Percentiles rank a stretch among this genome's conserved stretches.
These are phyloP conservation scores for Pseudogymnoascus sp. DNA, from an alignment of 2,329 filamentous ascomycete species.

Conservation along the genomic window DNA sequence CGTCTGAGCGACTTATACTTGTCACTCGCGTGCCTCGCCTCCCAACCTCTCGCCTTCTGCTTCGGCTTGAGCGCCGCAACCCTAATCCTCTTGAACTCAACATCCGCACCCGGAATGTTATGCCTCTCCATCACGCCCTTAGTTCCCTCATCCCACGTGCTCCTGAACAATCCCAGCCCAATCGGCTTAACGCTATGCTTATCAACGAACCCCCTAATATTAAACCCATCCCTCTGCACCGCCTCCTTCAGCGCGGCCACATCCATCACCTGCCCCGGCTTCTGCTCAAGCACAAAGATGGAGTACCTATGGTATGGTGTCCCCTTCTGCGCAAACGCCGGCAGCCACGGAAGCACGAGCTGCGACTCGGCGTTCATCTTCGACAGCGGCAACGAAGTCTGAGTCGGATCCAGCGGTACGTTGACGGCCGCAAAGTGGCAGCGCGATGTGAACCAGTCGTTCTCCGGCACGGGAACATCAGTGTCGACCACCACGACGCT, in stretches of 20 bases:
- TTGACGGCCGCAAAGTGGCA: slow-evolving; percentile 83
- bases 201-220: slow-evolving; percentile 64
- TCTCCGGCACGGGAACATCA: slow-evolving; percentile 74
- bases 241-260: slow-evolving; percentile 47
- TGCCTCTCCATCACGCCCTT: slow-evolving; percentile 78
- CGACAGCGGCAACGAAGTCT: slow-evolving; percentile 57
- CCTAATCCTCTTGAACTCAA: slow-evolving; percentile 78
- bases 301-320: slow-evolving; percentile 83
- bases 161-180: slow-evolving; percentile 81
- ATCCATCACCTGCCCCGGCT: slow-evolving; percentile 52
- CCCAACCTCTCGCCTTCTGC: slow-evolving; percentile 56
- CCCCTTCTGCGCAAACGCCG: slow-evolving; percentile 83
- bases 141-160: slow-evolving; percentile 81
- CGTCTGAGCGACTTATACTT: slow-evolving; percentile 51
- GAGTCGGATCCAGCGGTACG: slow-evolving; percentile 54
- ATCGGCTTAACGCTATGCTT: slow-evolving; percentile 64
- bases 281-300: slow-evolving; percentile 77
- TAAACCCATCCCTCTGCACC: slow-evolving; percentile 60
- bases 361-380: slow-evolving; percentile 54
- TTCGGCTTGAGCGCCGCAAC: slow-evolving; percentile 59
- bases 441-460: slow-evolving; percentile 68
- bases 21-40: slow-evolving; percentile 55
- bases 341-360: slow-evolving; percentile 71
- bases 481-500: slow-evolving; percentile 81
- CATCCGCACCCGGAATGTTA: slow-evolving; percentile 64